phyloP scores from a whole-genome alignment of 106 monocot species.

The Dactylorhiza incarnata region DNA sequence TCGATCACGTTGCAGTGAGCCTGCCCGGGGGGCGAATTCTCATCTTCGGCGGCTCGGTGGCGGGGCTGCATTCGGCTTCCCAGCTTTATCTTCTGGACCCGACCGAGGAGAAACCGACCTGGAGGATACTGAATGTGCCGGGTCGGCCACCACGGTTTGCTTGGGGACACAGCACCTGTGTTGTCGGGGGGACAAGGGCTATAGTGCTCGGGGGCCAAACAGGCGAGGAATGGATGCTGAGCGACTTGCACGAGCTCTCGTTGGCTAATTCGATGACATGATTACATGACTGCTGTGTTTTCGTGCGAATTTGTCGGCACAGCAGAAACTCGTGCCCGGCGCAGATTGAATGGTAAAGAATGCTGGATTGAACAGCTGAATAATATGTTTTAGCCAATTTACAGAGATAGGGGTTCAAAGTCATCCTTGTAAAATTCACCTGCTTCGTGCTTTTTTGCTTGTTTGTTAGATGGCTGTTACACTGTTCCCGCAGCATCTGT shows the following conservation, averaged over 20 bases:
- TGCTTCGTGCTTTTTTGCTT: background rate
- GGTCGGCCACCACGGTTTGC: conserved; percentile 87
- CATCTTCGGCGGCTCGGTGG: conserved; percentile 96
- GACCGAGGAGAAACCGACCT: conserved; percentile 82
- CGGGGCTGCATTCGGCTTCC: conserved; percentile 92
- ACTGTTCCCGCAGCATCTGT: background rate
- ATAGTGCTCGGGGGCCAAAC: conserved; percentile 92
- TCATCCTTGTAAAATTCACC: background rate
- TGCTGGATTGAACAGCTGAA: background rate
- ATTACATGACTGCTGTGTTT: background rate
- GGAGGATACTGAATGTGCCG: conserved; percentile 86
- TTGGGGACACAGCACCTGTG: conserved; percentile 96
- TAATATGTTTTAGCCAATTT: background rate
- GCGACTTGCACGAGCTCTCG: conserved; percentile 80
- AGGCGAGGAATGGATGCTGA: conserved; percentile 95
- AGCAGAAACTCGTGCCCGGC: background rate
- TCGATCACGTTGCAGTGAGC: conserved; percentile 90
- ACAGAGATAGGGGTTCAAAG: background rate
- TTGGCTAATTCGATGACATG: conserved; percentile 28
- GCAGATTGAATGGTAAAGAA: background rate
- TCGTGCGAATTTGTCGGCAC: background rate
- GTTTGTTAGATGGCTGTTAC: background rate
- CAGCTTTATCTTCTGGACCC: conserved; percentile 91
- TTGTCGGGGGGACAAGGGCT: conserved; percentile 78
- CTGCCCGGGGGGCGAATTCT: conserved; percentile 75